Conservation (phyloP, 176 grass and related monocot species). For the Aegilops sharonensis region DNA sequence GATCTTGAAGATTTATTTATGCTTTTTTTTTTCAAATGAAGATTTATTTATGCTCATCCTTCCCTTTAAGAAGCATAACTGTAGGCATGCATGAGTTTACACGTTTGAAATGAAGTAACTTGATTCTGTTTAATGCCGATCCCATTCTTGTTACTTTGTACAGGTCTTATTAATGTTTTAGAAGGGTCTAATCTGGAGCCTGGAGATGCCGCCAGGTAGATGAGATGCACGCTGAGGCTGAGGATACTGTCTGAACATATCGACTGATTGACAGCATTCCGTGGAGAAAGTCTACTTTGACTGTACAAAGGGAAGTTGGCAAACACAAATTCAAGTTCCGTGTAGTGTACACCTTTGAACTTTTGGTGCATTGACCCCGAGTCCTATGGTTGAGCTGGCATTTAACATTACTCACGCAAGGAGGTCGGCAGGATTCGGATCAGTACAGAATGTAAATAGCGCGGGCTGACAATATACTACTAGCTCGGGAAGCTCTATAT, state of each 20-base stretch:
- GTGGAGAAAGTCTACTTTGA: neutral
- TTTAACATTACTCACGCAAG: neutral
- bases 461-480: neutral
- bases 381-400: neutral
- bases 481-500: neutral
- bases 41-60: neutral
- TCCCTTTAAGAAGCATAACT: conserved; percentile 11
- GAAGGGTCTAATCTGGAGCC: conserved; percentile 27
- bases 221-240: neutral
- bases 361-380: neutral
- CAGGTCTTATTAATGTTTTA: conserved; percentile 14
- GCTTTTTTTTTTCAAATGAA: neutral
- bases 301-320: neutral
- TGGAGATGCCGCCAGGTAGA: conserved; percentile 17
- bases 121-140: conserved; percentile 13
- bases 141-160: conserved; percentile 20
- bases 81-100: neutral
- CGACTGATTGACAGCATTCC: neutral
- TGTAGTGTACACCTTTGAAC: neutral
- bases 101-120: conserved; percentile 16
- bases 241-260: conserved; percentile 23
- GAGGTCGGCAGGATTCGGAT: neutral
- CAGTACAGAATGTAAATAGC: neutral
- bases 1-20: neutral
- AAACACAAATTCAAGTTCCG: conserved; percentile 17